A percentile compares a stretch with the other conserved stretches of the same genome.
phyloP scores from a whole-genome alignment of 148 eudicot genomes.

The Camellia japonica region DNA sequence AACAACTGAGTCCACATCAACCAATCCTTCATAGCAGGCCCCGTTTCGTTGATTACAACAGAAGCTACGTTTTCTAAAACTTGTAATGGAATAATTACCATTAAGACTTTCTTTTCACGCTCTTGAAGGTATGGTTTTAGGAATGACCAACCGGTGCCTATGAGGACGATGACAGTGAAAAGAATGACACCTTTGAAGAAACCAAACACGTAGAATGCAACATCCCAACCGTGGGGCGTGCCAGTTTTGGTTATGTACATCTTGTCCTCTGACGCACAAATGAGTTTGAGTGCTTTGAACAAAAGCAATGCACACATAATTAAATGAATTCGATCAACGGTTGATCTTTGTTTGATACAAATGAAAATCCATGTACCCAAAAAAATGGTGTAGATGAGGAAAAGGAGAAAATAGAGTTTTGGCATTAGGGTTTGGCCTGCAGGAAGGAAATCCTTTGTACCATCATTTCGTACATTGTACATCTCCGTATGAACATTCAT shows the following conservation, averaged over 20 bases:
- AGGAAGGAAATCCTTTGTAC: slow-evolving; percentile 27
- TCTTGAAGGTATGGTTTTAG: slow-evolving; percentile 44
- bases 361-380: slow-evolving; percentile 20
- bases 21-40: slow-evolving; percentile 25
- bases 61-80: slow-evolving; percentile 31
- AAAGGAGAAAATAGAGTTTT: slow-evolving; percentile 26
- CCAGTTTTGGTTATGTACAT: slow-evolving; percentile 31
- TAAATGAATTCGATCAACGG: slow-evolving; percentile 25
- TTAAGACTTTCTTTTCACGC: slow-evolving; percentile 33
- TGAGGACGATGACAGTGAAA: slow-evolving; percentile 35
- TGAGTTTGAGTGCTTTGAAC: slow-evolving; percentile 28
- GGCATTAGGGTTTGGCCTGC: slow-evolving; percentile 31
- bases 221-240: slow-evolving; percentile 50
- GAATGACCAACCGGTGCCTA: slow-evolving; percentile 51
- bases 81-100: slow-evolving; percentile 37
- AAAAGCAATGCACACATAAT: slow-evolving; percentile 31
- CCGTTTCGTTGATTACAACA: slow-evolving; percentile 24
- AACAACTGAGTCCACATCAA: slow-evolving; percentile 31
- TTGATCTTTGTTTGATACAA: slow-evolving; percentile 12
- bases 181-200: slow-evolving; percentile 29
- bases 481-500: slow-evolving; percentile 39
- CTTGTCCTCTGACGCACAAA: slow-evolving; percentile 41
- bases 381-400: slow-evolving; percentile 15
- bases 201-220: slow-evolving; percentile 31
- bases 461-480: slow-evolving; percentile 21